Evolutionary conservation across 2,329 filamentous ascomycete species (phyloP).

Genomic region (Colletotrichum eremochloae): DNA sequence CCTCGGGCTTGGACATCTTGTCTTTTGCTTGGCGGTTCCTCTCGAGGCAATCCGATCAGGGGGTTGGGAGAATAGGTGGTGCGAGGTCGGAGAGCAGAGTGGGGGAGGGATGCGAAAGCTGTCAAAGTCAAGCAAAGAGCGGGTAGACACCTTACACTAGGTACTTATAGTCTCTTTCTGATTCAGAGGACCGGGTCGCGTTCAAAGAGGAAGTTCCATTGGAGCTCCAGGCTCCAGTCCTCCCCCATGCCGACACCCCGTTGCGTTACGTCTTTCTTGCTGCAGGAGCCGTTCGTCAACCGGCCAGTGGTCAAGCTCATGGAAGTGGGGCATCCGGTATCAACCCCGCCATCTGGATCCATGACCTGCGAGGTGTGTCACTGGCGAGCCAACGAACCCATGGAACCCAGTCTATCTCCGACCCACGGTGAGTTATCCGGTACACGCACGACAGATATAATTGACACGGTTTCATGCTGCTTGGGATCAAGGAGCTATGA

Average conservation of each 20-base stretch:
- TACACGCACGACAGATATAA: background rate
- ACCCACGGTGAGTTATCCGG: background rate
- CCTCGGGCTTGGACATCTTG: slow-evolving; percentile 57
- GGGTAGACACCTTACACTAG: slow-evolving; percentile 20
- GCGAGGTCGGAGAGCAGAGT: slow-evolving; percentile 31
- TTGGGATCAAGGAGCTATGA: slow-evolving; percentile 30
- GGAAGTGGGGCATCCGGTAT: slow-evolving; percentile 33
- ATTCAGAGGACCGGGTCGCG: slow-evolving; percentile 17
- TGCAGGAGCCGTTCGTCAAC: slow-evolving; percentile 13
- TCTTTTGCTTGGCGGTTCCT: slow-evolving; percentile 21
- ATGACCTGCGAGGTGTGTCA: slow-evolving; percentile 33
- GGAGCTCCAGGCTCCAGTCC: slow-evolving; percentile 23
- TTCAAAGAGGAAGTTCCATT: slow-evolving; percentile 31
- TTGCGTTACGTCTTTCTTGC: slow-evolving; percentile 13
- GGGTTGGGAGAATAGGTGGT: background rate
- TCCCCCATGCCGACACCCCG: slow-evolving; percentile 12
- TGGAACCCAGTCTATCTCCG: slow-evolving; percentile 6
- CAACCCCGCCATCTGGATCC: slow-evolving; percentile 27
- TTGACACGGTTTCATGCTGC: slow-evolving; percentile 18
- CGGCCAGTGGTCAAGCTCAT: slow-evolving; percentile 18
- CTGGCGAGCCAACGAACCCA: slow-evolving; percentile 10
- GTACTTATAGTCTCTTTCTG: slow-evolving; percentile 35
- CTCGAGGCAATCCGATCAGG: background rate
- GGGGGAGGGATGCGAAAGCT: background rate
- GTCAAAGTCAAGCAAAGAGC: slow-evolving; percentile 18